Percentiles rank a stretch among this genome's conserved stretches.
Evolutionary conservation across 345 rosid genomes (phyloP).

Genomic region (Sonneratia caseolaris): DNA sequence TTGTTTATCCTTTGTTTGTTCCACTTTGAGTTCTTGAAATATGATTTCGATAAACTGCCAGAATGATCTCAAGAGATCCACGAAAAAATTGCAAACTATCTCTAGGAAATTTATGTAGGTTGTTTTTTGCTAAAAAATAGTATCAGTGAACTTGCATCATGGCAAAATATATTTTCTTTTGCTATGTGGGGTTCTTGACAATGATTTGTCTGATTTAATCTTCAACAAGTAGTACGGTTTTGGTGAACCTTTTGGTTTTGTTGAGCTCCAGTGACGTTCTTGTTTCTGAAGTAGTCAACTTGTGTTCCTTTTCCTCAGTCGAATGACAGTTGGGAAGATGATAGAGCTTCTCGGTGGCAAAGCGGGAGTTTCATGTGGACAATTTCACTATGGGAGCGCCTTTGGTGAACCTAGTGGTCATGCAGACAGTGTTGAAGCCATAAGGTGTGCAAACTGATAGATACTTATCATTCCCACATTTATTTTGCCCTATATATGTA

Average conservation of each 20-base stretch:
- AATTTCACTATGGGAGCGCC: constrained; percentile 93
- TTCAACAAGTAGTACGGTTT: not conserved
- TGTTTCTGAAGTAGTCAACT: not conserved
- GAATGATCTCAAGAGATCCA: not conserved
- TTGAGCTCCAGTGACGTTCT: not conserved
- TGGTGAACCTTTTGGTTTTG: not conserved
- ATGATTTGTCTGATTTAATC: not conserved
- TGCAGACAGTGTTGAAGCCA: constrained; percentile 74
- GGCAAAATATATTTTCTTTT: not conserved
- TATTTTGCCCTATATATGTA: not conserved
- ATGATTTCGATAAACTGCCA: not conserved
- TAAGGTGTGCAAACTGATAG: constrained; percentile 38
- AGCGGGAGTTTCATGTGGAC: constrained; percentile 82
- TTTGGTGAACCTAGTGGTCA: constrained; percentile 94
- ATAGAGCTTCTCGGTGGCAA: constrained; percentile 94
- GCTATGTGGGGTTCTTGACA: not conserved
- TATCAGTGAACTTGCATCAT: not conserved
- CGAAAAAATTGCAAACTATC: not conserved
- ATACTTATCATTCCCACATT: not conserved
- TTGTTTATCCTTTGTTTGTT: not conserved
- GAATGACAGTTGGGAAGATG: constrained; percentile 99
- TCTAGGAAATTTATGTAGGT: not conserved
- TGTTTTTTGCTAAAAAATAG: not conserved
- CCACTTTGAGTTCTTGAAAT: not conserved
- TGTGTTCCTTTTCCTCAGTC: constrained; percentile 37